phyloP scores from a whole-genome alignment of 2,329 filamentous ascomycete genomes.

The Monosporascus cannonballus region DNA sequence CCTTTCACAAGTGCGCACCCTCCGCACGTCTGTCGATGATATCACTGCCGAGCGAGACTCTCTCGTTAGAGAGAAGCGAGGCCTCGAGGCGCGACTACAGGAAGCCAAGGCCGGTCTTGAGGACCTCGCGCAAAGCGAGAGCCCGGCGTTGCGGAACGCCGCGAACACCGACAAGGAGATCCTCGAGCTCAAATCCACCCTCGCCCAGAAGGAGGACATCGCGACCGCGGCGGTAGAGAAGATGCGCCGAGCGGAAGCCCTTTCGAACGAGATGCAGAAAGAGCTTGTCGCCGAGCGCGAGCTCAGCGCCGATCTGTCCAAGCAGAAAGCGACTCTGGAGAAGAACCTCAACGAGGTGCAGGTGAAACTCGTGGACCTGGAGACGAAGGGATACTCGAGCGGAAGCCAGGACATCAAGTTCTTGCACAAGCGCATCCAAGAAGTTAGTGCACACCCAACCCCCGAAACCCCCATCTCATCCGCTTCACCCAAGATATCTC shows the following conservation, averaged over 20 bases:
- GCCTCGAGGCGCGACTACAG: conserved; percentile 74
- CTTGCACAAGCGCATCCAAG: conserved; percentile 87
- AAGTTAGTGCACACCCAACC: conserved; percentile 54
- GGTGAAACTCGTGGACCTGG: conserved; percentile 81
- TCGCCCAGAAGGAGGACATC: conserved; percentile 92
- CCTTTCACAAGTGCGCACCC: conserved; percentile 78
- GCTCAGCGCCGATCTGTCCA: conserved; percentile 71
- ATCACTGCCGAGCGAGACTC: conserved; percentile 78
- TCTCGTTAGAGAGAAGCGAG: conserved; percentile 82
- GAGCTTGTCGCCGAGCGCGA: conserved; percentile 86
- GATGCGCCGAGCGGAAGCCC: conserved; percentile 88
- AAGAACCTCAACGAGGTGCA: conserved; percentile 88
- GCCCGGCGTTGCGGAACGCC: conserved; percentile 81
- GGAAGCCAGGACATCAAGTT: conserved; percentile 94
- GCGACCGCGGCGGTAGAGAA: conserved; percentile 89
- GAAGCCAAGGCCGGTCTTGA: conserved; percentile 87
- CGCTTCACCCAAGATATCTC: conserved; percentile 3
- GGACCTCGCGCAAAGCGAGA: conserved; percentile 78
- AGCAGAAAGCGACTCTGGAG: conserved; percentile 84
- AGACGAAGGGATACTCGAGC: conserved; percentile 94
- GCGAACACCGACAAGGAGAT: conserved; percentile 85
- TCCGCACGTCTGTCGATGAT: conserved; percentile 82
- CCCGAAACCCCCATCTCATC: conserved; percentile 3
- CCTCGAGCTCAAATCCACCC: conserved; percentile 77
- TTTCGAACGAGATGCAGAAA: conserved; percentile 85